These are phyloP conservation scores for Arthrobotrys sphaeroides DNA, from an alignment of 2,329 filamentous ascomycete genomes.

Conservation along the genomic window DNA sequence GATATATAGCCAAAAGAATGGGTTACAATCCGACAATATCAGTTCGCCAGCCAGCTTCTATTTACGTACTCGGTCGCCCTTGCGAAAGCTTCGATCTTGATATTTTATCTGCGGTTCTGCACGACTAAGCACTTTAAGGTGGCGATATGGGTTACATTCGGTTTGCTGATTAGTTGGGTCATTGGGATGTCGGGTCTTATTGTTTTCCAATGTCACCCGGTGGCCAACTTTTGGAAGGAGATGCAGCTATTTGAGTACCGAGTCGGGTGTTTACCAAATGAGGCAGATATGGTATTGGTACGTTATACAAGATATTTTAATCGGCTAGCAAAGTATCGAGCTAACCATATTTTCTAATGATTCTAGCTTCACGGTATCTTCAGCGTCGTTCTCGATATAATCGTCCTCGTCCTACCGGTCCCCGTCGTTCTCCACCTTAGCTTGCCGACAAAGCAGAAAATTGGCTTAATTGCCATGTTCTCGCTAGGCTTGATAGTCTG, in stretches of 20 bases:
- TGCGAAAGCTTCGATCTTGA: conserved; percentile 43
- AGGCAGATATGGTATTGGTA: conserved; percentile 47
- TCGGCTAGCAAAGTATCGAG: not conserved
- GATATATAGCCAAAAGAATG: conserved; percentile 27
- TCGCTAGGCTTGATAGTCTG: conserved; percentile 49
- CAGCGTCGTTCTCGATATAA: conserved; percentile 43
- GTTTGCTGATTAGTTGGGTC: conserved; percentile 31
- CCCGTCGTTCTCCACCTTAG: conserved; percentile 36
- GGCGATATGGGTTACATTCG: conserved; percentile 43
- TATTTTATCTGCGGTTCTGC: conserved; percentile 53
- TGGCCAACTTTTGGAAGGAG: conserved; percentile 51
- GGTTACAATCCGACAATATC: conserved; percentile 48
- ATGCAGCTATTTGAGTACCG: conserved; percentile 34
- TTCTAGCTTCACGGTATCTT: conserved; percentile 42
- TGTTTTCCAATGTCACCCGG: conserved; percentile 51
- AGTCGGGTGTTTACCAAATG: conserved; percentile 36
- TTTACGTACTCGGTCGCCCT: conserved; percentile 52
- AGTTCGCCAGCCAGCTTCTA: conserved; percentile 42
- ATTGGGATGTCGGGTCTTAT: conserved; percentile 45
- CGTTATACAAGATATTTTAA: not conserved
- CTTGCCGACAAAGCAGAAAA: conserved; percentile 47
- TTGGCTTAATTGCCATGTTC: conserved; percentile 53
- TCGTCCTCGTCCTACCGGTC: conserved; percentile 46
- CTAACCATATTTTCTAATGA: not conserved
- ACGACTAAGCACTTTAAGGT: conserved; percentile 43